phyloP scores from a whole-genome alignment of 495 filamentous ascomycete species.

The Tuber brumale region DNA sequence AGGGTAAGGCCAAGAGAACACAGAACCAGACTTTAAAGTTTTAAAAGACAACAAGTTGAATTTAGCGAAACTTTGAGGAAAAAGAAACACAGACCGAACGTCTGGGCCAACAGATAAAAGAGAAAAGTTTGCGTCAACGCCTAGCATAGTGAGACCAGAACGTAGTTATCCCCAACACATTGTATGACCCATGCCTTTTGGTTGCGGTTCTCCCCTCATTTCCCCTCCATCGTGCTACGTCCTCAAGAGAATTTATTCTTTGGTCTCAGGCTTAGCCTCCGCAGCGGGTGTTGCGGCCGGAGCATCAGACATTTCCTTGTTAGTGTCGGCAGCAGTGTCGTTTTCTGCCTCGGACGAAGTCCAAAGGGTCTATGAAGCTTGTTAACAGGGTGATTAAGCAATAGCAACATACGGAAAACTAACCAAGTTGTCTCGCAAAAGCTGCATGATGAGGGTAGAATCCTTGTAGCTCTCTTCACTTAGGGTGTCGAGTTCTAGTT shows the following conservation, averaged over 20 bases:
- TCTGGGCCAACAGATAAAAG: slow-evolving; percentile 33
- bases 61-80: slow-evolving; percentile 34
- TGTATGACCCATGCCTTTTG: slow-evolving; percentile 36
- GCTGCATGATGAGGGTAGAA: slow-evolving; percentile 99
- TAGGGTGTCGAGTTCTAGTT: slow-evolving; percentile 87
- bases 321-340: slow-evolving; percentile 56
- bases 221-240: slow-evolving; percentile 10
- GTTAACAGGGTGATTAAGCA: slow-evolving; percentile 35
- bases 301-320: slow-evolving; percentile 52
- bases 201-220: slow-evolving; percentile 7
- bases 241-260: slow-evolving; percentile 26
- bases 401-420: slow-evolving; percentile 43
- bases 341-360: slow-evolving; percentile 96
- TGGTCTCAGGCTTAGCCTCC: slow-evolving; percentile 54
- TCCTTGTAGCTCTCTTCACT: slow-evolving; percentile 99
- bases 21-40: slow-evolving; percentile 33
- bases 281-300: slow-evolving; percentile 49
- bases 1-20: slow-evolving; percentile 26
- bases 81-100: slow-evolving; percentile 31
- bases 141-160: slow-evolving; percentile 35
- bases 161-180: slow-evolving; percentile 37
- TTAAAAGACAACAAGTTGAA: slow-evolving; percentile 37
- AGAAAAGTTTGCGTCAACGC: slow-evolving; percentile 36
- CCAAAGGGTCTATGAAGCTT: slow-evolving; percentile 77
- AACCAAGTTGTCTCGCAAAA: slow-evolving; percentile 97